Base-by-base conservation (phyloP, 768 basidiomycete genomes). In the Boletus eberwhitei region DNA sequence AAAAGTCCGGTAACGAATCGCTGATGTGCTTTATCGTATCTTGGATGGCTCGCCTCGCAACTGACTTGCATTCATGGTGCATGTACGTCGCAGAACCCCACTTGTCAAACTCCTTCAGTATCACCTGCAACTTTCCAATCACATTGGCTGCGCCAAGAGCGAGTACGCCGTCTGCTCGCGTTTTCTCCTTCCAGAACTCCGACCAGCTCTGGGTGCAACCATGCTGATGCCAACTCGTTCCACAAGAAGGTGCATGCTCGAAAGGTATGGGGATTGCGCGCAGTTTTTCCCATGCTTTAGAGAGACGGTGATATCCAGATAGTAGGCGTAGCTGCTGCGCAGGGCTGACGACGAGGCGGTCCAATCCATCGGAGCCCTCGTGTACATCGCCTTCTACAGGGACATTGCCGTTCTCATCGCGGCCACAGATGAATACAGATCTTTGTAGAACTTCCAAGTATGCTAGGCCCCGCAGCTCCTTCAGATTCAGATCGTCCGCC, bases 181-280 rank as follows among this genome's bases (percentile, higher is more conserved):
- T 82, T 69, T 85, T 87, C 60, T 88, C 87, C 69, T 85, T 86
- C 88, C 88, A 90, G 65, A 88, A 90, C 49, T 88, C 87, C 12
- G 81, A 65, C 87, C 87, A 90, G 52, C 82, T 82, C 67, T 87
- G 86, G 22, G 77, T 80, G 59, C 88, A 90, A 19, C 82, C 79
- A 52, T 85, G 83, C 61, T 86, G 85, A 62, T 87, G 84, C 85
- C 86, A 89, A 11, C 82, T 84, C 16, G 84, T 79, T 39, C 78
- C 80, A 60, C 88, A 88, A 4, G 80, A 71, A 8, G 79, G 67
- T 2, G 83, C 78, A 61, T 90, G 88, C 31, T 84, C 83, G 57
- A 89, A 87, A n/a, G 68, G 64, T 31, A 83, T 78, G 6, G 86
- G 85, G 16, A 73, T 69, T 5, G 68, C 67, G 22, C 86, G 84